These are phyloP conservation scores for Trichoderma afroharzianum DNA, from an alignment of 2,329 filamentous ascomycete genomes.

Conservation along the genomic window DNA sequence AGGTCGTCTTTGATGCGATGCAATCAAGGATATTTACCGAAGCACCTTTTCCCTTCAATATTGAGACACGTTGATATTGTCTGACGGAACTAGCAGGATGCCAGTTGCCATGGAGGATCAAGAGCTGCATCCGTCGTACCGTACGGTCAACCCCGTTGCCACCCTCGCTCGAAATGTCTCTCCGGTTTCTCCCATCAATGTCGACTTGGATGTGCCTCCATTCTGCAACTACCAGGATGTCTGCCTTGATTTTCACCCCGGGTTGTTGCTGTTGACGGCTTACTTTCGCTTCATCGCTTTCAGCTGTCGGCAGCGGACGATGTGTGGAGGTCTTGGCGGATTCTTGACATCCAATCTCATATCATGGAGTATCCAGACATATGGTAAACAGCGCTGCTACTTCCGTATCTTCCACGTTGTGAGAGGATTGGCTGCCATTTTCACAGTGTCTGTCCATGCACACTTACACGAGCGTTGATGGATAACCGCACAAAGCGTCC, in stretches of 20 bases:
- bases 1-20: slow-evolving; percentile 7
- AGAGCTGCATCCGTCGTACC: background rate
- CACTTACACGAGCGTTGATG: background rate
- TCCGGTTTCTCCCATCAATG: too few species aligned
- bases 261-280: background rate
- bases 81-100: background rate
- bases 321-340: background rate
- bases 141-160: background rate
- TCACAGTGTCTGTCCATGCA: background rate
- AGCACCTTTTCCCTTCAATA: background rate
- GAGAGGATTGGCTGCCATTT: background rate
- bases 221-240: background rate
- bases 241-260: background rate
- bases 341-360: background rate
- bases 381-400: background rate
- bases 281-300: background rate
- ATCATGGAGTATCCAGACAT: background rate
- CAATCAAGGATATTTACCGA: background rate
- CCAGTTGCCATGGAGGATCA: background rate
- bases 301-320: background rate
- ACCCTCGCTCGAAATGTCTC: background rate
- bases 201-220: too few species aligned
- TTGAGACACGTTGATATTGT: background rate
- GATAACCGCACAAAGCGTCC: background rate
- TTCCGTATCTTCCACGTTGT: background rate